Evolutionary conservation across 768 basidiomycete species (phyloP), one percentile per base, ranked within the genome.

Genomic region (Asterophora parasitica): DNA sequence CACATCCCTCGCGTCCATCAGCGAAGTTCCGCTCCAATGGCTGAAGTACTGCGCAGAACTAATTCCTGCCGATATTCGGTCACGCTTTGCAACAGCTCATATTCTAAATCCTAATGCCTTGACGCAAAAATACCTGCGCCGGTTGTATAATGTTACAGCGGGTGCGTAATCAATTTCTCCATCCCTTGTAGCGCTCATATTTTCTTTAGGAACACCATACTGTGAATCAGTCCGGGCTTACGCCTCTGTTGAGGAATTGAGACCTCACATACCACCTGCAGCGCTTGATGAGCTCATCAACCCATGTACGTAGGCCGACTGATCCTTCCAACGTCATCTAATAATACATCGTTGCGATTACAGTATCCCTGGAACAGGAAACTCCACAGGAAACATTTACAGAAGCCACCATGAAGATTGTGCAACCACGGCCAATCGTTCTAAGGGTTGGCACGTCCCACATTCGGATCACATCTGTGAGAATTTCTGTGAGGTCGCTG

Each of bases 21-120:
- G 88, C 0, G 88, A 92, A 64, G 70, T 92, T 7, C 91, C 92
- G 0, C 68, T 88, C 7, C 84, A 87, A 52, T 90, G 86, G 85
- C 60, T 92, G 38, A 88, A 85, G 63, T 85, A 81, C 45, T 83
- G 85, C 50, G 76, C 82, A 10, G 87, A 91, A 60, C 68, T 88
- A 15, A 78, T 87, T 45, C 88, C 91, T 5, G 61, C 64, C 19
- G 88, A 92, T 50, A 76, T 90, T 46, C 76, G 83, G 34, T 60
- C 65, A 26, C 78, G 80, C n/a, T 82, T 88, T 58, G 53, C 63
- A 28, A 77, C 65, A 3, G 74, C 82, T 12, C 80, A 86, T 53
- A 78, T 92, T 38, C 60, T 92, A 31, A 90, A 88, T 48, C 79
- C 88, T 11, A 92, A 92, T 58, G 67, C 72, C 3, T 65, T 82